Base-by-base conservation (phyloP, 345 rosid genomes). In the Orychophragmus violaceus region DNA sequence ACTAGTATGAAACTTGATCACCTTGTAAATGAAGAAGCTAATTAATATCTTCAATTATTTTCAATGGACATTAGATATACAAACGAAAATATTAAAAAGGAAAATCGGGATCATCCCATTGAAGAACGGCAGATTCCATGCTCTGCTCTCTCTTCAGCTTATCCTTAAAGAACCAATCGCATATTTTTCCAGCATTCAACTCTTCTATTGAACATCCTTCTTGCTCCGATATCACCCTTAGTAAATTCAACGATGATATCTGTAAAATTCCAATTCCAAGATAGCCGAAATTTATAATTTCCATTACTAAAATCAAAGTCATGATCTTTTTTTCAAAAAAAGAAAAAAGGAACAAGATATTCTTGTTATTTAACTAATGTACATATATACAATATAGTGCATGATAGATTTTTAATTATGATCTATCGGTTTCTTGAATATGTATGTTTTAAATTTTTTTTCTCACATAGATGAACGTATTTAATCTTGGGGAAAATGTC, bases 131-230 rank as follows among this genome's bases (percentile, higher is more conserved):
- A 51, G 92, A 83, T 1, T 81, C 89, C 0, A 74, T 50, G 9
- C 63, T 80, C 60, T 90, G 95, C 49, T 94, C 92, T 58, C 92
- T 81, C 76, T 83, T 94, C 2, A 82, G 70, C 81, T 82, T 93
- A 58, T 93, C 98, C 24, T 93, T 85, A 5, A 86, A 22, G 59
- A 93, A 90, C 97, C 98, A 93, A 56, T 93, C 98, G 4, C 98
- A 86, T 30, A 86, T 24, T 55, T 74, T 88, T 22, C 92, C 97
- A 7, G 89, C 99, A 37, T 93, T 93, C 45, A 90, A 72, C 80
- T 90, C 92, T 79, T 90, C 90, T 28, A 90, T 90, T 14, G 86
- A 32, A 55, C 92, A 90, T 14, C 83, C 90, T 77, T 93, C 97
- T 59, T 90, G 85, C 79, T 90, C 96, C 3, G 94, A 71, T 64